These are phyloP conservation scores for Hymenoscyphus linearis DNA, from an alignment of 2,329 filamentous ascomycete species.

Conservation along the genomic window DNA sequence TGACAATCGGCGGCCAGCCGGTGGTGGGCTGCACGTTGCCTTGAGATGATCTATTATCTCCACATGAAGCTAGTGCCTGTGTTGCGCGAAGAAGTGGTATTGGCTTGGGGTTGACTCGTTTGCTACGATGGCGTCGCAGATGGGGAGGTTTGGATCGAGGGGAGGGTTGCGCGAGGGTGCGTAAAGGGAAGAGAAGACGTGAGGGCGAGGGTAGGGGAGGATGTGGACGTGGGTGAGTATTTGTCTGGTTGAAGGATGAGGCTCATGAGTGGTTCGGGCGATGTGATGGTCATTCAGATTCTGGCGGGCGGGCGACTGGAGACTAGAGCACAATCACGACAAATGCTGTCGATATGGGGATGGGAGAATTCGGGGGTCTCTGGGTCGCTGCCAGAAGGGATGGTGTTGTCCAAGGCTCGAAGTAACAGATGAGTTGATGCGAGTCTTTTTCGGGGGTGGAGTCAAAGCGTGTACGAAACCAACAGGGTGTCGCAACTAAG, in stretches of 20 bases:
- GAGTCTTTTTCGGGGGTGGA: neutral
- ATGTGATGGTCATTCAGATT: neutral
- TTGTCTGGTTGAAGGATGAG: conserved; percentile 1
- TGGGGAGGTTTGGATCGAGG: neutral
- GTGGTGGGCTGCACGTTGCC: conserved; percentile 25
- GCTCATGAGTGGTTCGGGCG: neutral
- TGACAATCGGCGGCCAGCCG: conserved; percentile 27
- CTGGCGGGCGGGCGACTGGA: neutral
- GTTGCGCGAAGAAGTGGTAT: conserved; percentile 21
- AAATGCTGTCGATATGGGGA: neutral
- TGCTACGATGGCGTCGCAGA: conserved; percentile 15
- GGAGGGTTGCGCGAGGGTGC: neutral
- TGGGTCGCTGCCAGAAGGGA: neutral
- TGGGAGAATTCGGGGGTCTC: neutral
- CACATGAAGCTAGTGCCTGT: conserved; percentile 27
- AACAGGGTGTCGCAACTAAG: conserved; percentile 6
- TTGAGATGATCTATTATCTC: conserved; percentile 21
- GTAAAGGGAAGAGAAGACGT: neutral
- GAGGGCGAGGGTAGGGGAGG: neutral
- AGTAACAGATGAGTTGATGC: neutral
- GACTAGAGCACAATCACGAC: neutral
- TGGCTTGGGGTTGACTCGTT: conserved; percentile 20
- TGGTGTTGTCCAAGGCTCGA: neutral
- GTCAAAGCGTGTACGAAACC: conserved; percentile 4
- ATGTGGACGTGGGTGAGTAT: neutral